Conservation (phyloP, 805 yeast species). For the Candida lessepsii region DNA sequence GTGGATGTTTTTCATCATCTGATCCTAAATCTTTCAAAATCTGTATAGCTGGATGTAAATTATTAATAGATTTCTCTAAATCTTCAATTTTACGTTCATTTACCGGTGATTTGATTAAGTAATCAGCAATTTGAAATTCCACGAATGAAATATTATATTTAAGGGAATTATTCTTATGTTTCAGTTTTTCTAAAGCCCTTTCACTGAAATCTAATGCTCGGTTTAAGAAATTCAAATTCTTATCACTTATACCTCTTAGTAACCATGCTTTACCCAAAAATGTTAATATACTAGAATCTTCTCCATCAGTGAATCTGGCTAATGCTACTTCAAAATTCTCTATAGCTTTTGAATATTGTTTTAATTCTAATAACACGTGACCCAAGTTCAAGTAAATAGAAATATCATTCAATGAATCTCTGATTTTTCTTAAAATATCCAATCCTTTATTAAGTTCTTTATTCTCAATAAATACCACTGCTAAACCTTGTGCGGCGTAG, state of each 20-base stretch:
- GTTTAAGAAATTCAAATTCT: conserved; percentile 55
- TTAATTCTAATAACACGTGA: conserved; percentile 79
- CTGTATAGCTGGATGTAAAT: conserved; percentile 61
- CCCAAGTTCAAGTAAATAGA: conserved; percentile 84
- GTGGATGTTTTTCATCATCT: conserved; percentile 57
- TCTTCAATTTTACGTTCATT: conserved; percentile 62
- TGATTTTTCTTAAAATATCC: conserved; percentile 80
- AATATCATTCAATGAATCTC: conserved; percentile 85
- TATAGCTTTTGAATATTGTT: conserved; percentile 80
- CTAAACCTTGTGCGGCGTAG: conserved; percentile 97
- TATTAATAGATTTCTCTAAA: conserved; percentile 53
- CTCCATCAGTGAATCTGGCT: conserved; percentile 57
- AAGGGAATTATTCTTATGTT: conserved; percentile 41
- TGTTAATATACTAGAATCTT: conserved; percentile 65
- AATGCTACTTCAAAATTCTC: conserved; percentile 85
- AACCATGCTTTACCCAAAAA: conserved; percentile 89
- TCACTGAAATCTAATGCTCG: conserved; percentile 63
- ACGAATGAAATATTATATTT: conserved; percentile 81
- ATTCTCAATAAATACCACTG: conserved; percentile 86
- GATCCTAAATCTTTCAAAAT: conserved; percentile 57
- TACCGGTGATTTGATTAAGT: conserved; percentile 57
- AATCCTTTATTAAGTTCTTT: conserved; percentile 73
- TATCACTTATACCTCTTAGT: conserved; percentile 68
- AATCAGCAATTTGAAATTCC: conserved; percentile 84
- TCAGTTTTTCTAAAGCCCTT: conserved; percentile 45